Conservation (phyloP, 148 eudicot species). For the Vaccinium macrocarpon region DNA sequence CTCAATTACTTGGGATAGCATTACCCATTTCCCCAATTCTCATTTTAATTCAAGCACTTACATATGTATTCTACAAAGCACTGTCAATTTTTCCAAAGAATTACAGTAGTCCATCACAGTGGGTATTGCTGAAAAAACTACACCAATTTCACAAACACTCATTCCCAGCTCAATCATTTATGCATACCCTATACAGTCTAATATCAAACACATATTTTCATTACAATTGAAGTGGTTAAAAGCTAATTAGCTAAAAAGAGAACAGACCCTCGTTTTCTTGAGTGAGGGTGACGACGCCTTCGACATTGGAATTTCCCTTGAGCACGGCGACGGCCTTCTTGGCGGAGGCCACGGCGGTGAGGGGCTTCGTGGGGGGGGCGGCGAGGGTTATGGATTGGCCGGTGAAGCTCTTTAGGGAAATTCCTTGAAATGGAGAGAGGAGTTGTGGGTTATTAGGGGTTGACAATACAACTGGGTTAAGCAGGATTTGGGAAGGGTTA, state of each 20-base stretch:
- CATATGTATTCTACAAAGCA: background rate
- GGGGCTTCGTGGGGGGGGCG: constrained; percentile 40
- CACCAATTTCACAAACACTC: background rate
- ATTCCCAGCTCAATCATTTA: constrained; percentile 5
- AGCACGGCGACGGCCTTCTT: constrained; percentile 74
- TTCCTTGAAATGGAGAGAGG: constrained; percentile 52
- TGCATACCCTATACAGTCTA: background rate
- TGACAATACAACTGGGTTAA: constrained; percentile 19
- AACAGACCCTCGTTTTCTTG: constrained; percentile 62
- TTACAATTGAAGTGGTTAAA: constrained; percentile 1
- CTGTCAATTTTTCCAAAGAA: background rate
- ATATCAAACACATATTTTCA: background rate
- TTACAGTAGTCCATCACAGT: background rate
- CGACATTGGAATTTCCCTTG: constrained; percentile 67
- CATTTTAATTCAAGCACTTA: background rate
- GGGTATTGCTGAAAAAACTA: background rate
- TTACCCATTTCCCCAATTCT: constrained; percentile 34
- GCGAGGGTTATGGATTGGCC: constrained; percentile 33
- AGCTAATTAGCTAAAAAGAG: background rate
- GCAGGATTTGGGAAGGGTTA: constrained; percentile 22
- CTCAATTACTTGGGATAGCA: background rate
- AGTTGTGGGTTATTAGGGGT: constrained; percentile 21
- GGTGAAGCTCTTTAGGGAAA: constrained; percentile 42
- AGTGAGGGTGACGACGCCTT: constrained; percentile 83
- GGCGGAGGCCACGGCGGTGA: constrained; percentile 47